Evolutionary conservation across 2,329 filamentous ascomycete species (phyloP).

Genomic region (Macrophomina tecta): DNA sequence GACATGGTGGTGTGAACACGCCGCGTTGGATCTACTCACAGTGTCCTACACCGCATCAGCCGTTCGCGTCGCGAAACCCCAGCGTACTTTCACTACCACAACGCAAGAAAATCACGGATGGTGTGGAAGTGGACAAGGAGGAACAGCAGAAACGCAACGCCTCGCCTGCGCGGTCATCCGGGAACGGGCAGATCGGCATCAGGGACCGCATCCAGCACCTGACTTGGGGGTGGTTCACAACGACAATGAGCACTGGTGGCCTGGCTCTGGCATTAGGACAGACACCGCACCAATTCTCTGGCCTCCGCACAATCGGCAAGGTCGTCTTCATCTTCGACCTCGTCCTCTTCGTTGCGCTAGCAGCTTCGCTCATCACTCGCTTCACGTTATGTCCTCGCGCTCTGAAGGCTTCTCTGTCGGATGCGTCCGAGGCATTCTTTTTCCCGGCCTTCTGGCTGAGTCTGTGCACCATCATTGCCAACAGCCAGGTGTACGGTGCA

Average conservation of each 20-base stretch:
- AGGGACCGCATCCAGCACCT: constrained; percentile 45
- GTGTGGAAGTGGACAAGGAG: background rate
- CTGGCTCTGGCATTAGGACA: constrained; percentile 52
- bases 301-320: constrained; percentile 58
- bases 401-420: constrained; percentile 53
- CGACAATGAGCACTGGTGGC: constrained; percentile 57
- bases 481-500: constrained; percentile 47
- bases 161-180: background rate
- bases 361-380: constrained; percentile 44
- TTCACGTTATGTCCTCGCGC: constrained; percentile 54
- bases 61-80: background rate
- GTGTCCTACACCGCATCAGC: background rate
- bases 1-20: background rate
- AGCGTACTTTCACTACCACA: background rate
- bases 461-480: constrained; percentile 51
- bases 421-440: constrained; percentile 59
- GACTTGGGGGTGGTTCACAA: constrained; percentile 56
- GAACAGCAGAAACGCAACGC: background rate
- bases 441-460: constrained; percentile 52
- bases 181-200: constrained; percentile 21
- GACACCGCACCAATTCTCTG: constrained; percentile 54
- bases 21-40: background rate
- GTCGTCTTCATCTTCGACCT: constrained; percentile 59
- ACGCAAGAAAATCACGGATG: background rate
- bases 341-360: constrained; percentile 49